Percentiles rank a stretch among this genome's conserved stretches.
Conservation (phyloP, 1,139 yeast genomes). For the Sugiyamaella japonica region DNA sequence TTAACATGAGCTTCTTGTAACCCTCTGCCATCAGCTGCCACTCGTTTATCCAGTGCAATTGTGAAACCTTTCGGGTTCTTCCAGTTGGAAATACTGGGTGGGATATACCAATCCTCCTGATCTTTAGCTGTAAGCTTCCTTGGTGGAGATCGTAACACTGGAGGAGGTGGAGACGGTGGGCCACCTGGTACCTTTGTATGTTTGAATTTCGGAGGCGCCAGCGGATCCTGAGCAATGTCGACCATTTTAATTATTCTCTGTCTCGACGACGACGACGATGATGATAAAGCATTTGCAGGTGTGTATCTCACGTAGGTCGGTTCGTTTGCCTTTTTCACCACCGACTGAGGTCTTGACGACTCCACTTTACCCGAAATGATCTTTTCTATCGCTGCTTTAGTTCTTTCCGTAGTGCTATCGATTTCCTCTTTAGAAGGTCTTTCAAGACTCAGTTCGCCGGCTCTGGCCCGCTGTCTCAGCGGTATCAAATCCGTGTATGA, state of each 20-base stretch:
- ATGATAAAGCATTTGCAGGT: slow-evolving; percentile 46
- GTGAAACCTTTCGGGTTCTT: slow-evolving; percentile 91
- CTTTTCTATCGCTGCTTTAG: slow-evolving; percentile 51
- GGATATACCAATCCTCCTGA: slow-evolving; percentile 80
- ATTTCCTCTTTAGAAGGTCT: slow-evolving; percentile 49
- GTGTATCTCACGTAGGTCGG: slow-evolving; percentile 52
- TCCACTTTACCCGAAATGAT: slow-evolving; percentile 45
- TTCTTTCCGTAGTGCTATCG: slow-evolving; percentile 44
- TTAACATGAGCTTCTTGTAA: slow-evolving; percentile 48
- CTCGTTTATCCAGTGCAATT: slow-evolving; percentile 74
- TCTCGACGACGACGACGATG: slow-evolving; percentile 28
- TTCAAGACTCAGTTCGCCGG: slow-evolving; percentile 39
- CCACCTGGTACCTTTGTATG: slow-evolving; percentile 70
- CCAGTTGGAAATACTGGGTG: slow-evolving; percentile 94
- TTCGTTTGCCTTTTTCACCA: slow-evolving; percentile 34
- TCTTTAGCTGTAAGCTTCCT: slow-evolving; percentile 70
- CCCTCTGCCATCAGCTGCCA: slow-evolving; percentile 57
- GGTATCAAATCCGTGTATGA: slow-evolving; percentile 50
- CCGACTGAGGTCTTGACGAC: slow-evolving; percentile 36
- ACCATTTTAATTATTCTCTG: slow-evolving; percentile 56
- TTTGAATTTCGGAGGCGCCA: slow-evolving; percentile 79
- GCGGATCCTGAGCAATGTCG: slow-evolving; percentile 72
- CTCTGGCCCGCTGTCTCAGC: slow-evolving; percentile 46
- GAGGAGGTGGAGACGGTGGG: slow-evolving; percentile 69
- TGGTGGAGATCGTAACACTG: slow-evolving; percentile 51